A percentile compares a stretch with the other conserved stretches of the same genome.
These are phyloP conservation scores for Candida sanyiensis DNA, from an alignment of 805 yeast genomes.

Conservation along the genomic window DNA sequence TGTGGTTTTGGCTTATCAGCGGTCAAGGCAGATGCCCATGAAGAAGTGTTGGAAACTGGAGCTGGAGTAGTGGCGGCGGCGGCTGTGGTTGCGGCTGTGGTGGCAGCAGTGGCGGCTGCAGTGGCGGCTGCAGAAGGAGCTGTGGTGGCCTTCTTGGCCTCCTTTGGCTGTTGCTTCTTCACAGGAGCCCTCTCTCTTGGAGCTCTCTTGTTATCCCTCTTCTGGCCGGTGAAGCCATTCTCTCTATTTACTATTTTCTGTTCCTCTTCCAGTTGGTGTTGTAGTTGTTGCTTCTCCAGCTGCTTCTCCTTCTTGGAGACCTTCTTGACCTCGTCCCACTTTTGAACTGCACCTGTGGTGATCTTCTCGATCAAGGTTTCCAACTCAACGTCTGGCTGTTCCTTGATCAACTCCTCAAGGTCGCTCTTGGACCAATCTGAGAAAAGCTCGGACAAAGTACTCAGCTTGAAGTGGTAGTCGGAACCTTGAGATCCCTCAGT, in stretches of 20 bases:
- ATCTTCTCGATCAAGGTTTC: constrained; percentile 82
- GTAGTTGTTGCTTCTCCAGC: constrained; percentile 24
- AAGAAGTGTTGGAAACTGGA: constrained; percentile 16
- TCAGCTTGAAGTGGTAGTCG: constrained; percentile 35
- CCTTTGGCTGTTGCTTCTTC: constrained; percentile 14
- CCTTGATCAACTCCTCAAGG: constrained; percentile 66
- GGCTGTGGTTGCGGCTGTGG: constrained; percentile 14
- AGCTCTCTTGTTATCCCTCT: constrained; percentile 11
- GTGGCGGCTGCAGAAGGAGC: constrained; percentile 12
- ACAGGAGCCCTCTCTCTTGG: constrained; percentile 8
- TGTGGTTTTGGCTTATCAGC: constrained; percentile 22
- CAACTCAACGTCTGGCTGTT: constrained; percentile 56
- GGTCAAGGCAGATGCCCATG: constrained; percentile 27
- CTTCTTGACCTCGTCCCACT: constrained; percentile 90
- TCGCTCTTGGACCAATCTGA: constrained; percentile 94
- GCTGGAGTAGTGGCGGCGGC: constrained; percentile 15
- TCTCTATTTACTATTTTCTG: constrained; percentile 21
- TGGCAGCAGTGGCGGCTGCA: constrained; percentile 12
- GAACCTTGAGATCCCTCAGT: constrained; percentile 21
- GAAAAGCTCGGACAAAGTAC: constrained; percentile 73
- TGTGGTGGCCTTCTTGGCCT: constrained; percentile 14
- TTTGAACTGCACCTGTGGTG: constrained; percentile 81
- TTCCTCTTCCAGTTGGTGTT: constrained; percentile 17
- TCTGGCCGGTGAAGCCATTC: constrained; percentile 14
- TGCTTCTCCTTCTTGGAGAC: constrained; percentile 51